A percentile compares a stretch with the other conserved stretches of the same genome.
Conservation (phyloP, 306 rosid species). For the Canavalia ensiformis region DNA sequence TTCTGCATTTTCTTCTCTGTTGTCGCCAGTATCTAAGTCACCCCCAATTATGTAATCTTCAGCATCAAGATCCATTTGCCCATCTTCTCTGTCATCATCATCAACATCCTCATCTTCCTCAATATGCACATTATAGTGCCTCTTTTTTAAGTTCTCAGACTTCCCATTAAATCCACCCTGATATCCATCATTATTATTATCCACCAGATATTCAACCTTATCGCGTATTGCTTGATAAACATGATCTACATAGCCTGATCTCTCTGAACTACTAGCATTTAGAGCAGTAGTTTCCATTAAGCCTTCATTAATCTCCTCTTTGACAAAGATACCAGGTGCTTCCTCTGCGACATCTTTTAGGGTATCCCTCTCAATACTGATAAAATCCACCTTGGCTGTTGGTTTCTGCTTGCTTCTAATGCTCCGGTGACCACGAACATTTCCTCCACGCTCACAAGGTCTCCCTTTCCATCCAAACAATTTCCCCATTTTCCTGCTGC, state of each 20-base stretch:
- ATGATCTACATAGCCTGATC: conserved; percentile 58
- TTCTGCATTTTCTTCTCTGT: conserved; percentile 48
- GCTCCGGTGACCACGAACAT: conserved; percentile 57
- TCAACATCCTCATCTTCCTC: conserved; percentile 46
- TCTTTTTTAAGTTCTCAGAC: conserved; percentile 49
- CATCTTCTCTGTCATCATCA: conserved; percentile 25
- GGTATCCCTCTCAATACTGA: conserved; percentile 29
- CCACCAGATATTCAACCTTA: conserved; percentile 54
- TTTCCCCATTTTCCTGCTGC: conserved; percentile 52
- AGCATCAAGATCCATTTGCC: conserved; percentile 51
- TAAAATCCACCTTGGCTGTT: conserved; percentile 48
- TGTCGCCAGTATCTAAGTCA: conserved; percentile 53
- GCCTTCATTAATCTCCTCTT: conserved; percentile 49
- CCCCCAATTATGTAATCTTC: conserved; percentile 57
- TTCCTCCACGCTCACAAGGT: conserved; percentile 53
- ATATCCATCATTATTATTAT: conserved; percentile 49
- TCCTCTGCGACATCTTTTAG: conserved; percentile 38
- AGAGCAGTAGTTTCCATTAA: conserved; percentile 48
- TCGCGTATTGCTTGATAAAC: conserved; percentile 52
- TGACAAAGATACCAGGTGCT: conserved; percentile 32
- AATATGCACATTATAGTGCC: conserved; percentile 49
- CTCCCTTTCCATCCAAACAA: conserved; percentile 64
- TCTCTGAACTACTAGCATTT: conserved; percentile 56
- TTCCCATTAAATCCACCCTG: conserved; percentile 48
- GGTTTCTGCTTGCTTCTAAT: conserved; percentile 59